Evolutionary conservation across 2,329 filamentous ascomycete genomes (phyloP).

Genomic region (Stagonosporopsis vannaccii): DNA sequence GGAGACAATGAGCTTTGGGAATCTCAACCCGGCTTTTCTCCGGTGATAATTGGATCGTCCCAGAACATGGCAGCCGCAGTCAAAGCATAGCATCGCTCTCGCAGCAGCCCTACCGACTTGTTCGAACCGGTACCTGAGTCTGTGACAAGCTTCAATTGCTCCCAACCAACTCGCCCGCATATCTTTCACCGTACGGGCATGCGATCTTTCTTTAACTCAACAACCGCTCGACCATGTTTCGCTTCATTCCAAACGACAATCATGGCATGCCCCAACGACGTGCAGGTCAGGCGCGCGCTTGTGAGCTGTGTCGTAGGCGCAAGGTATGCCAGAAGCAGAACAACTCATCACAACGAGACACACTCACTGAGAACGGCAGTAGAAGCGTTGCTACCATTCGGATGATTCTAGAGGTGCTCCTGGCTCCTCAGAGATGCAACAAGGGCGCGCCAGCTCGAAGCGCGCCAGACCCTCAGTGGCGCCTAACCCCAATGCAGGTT

Average conservation of each 20-base stretch:
- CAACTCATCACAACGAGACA: background rate
- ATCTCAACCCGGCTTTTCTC: too few relatives aligned
- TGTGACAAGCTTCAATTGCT: background rate
- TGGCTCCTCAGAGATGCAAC: background rate
- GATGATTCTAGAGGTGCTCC: background rate
- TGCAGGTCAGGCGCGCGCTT: background rate
- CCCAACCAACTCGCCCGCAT: too few relatives aligned
- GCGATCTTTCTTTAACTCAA: background rate
- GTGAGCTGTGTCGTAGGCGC: background rate
- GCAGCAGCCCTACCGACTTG: too few relatives aligned
- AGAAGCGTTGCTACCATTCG: background rate
- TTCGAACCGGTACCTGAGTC: too few relatives aligned
- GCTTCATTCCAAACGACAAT: background rate
- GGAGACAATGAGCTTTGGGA: too few relatives aligned
- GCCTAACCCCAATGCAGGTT: background rate
- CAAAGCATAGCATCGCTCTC: too few relatives aligned
- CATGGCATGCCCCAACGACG: background rate
- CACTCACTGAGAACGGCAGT: background rate
- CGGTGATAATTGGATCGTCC: too few relatives aligned
- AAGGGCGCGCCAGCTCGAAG: background rate
- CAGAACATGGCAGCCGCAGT: too few relatives aligned
- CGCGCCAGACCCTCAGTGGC: background rate
- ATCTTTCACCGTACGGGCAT: background rate
- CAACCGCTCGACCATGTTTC: background rate
- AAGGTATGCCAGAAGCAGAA: background rate